phyloP scores from a whole-genome alignment of 2,329 filamentous ascomycete species.

The Neonectria hederae region DNA sequence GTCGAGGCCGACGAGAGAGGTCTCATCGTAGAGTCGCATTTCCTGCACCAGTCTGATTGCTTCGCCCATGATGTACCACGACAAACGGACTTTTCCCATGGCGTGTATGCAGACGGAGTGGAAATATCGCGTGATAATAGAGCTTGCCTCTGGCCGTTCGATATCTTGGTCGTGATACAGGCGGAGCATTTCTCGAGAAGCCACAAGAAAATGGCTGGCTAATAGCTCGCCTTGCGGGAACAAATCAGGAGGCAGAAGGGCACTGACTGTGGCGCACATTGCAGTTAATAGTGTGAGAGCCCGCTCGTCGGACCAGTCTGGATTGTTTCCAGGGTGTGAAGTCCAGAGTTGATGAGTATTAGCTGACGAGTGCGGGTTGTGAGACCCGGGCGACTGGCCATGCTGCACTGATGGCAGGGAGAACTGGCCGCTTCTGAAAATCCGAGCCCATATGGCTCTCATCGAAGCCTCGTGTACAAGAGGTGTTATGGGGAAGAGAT shows the following conservation, averaged over 20 bases:
- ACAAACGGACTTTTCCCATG: not conserved
- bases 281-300: not conserved
- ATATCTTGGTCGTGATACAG: not conserved
- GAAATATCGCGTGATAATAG: not conserved
- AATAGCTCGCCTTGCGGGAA: not conserved
- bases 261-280: conserved; percentile 1
- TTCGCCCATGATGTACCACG: not conserved
- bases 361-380: no score
- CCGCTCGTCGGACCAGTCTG: no score
- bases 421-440: no score
- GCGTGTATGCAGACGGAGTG: conserved; percentile 3
- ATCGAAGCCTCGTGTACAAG: no score
- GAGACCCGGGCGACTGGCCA: no score
- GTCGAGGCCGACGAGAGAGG: not conserved
- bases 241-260: not conserved
- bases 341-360: no score
- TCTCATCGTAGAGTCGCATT: not conserved
- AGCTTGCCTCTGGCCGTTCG: not conserved
- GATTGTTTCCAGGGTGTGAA: no score
- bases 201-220: not conserved
- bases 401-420: no score
- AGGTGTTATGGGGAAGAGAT: no score
- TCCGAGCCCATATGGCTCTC: no score
- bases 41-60: not conserved
- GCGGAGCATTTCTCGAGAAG: not conserved